phyloP scores from a whole-genome alignment of 176 grass and related monocot species.

The Saccharum officinarum region DNA sequence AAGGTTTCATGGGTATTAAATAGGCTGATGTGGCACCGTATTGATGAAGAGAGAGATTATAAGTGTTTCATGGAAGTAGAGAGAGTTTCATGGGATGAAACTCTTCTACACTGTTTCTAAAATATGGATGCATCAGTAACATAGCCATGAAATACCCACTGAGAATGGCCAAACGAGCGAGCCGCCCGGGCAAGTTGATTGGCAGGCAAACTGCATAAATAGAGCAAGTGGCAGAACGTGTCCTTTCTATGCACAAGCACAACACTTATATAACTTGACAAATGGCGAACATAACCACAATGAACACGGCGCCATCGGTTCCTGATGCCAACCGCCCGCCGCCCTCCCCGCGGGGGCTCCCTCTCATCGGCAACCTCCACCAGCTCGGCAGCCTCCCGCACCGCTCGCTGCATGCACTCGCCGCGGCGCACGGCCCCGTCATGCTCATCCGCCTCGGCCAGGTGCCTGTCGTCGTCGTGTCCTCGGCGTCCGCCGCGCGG shows the following conservation, averaged over 20 bases:
- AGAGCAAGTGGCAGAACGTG: background rate
- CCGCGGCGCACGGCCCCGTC: background rate
- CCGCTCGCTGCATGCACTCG: background rate
- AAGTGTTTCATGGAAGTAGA: too few relatives aligned
- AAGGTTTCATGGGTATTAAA: too few relatives aligned
- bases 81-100: too few relatives aligned
- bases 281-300: background rate
- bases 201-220: background rate
- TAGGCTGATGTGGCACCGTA: too few relatives aligned
- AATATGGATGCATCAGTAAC: too few relatives aligned
- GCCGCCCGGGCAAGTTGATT: background rate
- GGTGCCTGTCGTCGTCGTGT: background rate
- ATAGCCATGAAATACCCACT: background rate
- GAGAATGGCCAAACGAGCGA: too few relatives aligned
- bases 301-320: too few relatives aligned
- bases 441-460: slow-evolving; percentile 12
- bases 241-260: background rate
- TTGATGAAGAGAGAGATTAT: too few relatives aligned
- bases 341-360: background rate
- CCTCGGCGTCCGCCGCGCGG: background rate
- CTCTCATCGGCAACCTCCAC: slow-evolving; percentile 8
- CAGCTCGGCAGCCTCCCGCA: too few relatives aligned
- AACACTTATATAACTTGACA: background rate
- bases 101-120: too few relatives aligned
- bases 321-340: background rate